Base-by-base conservation (phyloP, 2,329 filamentous ascomycete species). In the Dothiorella sarmentorum region DNA sequence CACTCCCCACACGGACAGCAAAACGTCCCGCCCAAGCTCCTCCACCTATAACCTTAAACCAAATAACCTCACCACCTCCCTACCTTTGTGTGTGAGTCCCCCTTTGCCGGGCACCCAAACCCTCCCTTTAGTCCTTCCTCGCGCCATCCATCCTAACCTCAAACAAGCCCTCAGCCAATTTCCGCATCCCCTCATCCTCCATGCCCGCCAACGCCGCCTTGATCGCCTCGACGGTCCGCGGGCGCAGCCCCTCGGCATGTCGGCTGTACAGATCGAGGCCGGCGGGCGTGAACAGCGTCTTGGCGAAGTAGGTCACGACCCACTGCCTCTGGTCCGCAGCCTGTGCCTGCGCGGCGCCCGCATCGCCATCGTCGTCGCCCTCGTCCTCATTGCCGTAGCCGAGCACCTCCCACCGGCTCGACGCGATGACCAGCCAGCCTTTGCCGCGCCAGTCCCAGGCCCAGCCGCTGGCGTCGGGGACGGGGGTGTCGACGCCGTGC, bases 251-350 rank as follows among this genome's bases (percentile, higher is more conserved):
- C 62, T 80, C 81, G 53, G 74, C 80, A 15, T 80, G 78, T 64
- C 88, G 80, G 44, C 84, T 85, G 71, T 93, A 94, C 9, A 95
- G 73, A 73, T 96, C 91, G 27, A 96, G 67, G 0, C 91, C 91
- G 59, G 90, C 89, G 62, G 88, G 87, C 6, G 90, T 94, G 65
- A 96, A 95, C 43, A 92, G 65, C 22, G 89, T 95, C 67, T 89
- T 86, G 62, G 87, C 86, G 72, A 96, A 96, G 80, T 87, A 93
- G 4, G 89, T 95, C 13, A 96, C 89, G 1, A 83, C 85, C 89
- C 89, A 96, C 71, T 73, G 73, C 7, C 63, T 65, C 9, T 59
- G 27, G 2, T 67, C 67, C 51, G 65, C 66, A 3, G 64, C 62
- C 15, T 27, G 43, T 27, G 58, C 68, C 22, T 40, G 22, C 17